phyloP scores from a whole-genome alignment of 2,329 filamentous ascomycete genomes.

The Xylaria sp. region DNA sequence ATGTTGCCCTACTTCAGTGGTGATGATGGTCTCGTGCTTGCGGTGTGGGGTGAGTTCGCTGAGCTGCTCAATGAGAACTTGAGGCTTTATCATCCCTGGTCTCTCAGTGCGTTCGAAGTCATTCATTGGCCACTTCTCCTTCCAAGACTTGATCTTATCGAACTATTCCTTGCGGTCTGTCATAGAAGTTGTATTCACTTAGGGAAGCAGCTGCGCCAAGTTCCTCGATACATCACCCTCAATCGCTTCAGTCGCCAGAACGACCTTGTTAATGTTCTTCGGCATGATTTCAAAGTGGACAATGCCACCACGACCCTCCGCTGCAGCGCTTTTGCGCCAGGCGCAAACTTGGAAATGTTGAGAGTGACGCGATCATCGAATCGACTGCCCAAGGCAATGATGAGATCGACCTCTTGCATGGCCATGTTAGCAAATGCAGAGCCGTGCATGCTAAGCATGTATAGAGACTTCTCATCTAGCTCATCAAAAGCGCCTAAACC shows the following conservation, averaged over 20 bases:
- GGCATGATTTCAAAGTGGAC: conserved; percentile 98
- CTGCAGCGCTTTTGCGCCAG: conserved; percentile 84
- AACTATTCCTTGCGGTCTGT: conserved; percentile 83
- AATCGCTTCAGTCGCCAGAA: conserved; percentile 93
- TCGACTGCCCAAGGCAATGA: conserved; percentile 93
- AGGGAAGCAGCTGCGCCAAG: conserved; percentile 63
- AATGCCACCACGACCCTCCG: conserved; percentile 88
- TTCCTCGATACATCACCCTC: conserved; percentile 79
- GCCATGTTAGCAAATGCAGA: conserved; percentile 97
- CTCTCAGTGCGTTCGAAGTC: conserved; percentile 80
- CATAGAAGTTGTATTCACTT: conserved; percentile 44
- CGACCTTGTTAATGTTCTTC: conserved; percentile 99
- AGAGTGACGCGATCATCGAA: conserved; percentile 92
- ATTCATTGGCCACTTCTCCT: conserved; percentile 83
- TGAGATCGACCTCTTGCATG: conserved; percentile 95
- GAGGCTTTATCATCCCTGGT: conserved; percentile 99
- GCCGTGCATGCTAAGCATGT: conserved; percentile 99
- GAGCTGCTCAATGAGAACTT: conserved; percentile 88
- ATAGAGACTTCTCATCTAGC: conserved; percentile 88
- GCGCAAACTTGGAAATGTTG: conserved; percentile 84
- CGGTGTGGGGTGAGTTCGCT: conserved; percentile 80
- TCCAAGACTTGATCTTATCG: conserved; percentile 83
- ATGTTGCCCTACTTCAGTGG: conserved; percentile 95
- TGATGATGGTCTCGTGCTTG: conserved; percentile 84
- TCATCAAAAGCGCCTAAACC: conserved; percentile 93